Evolutionary conservation across 1,284 basidiomycete species (phyloP).

Genomic region (Butyriboletus appendiculatus): DNA sequence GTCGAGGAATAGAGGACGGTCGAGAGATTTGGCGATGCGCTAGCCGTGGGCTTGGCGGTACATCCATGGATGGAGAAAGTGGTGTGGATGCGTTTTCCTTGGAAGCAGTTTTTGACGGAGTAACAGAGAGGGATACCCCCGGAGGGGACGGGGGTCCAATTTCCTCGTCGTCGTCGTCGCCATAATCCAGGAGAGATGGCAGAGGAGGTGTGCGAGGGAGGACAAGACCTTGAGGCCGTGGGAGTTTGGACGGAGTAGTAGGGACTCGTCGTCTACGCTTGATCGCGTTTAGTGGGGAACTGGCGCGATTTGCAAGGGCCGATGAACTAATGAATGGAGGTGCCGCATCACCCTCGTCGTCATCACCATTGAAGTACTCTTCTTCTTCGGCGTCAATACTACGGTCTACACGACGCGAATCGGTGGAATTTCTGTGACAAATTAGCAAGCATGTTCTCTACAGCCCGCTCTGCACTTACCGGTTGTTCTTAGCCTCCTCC

Average conservation of each 20-base stretch:
- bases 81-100: conserved; percentile 19
- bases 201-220: conserved; percentile 51
- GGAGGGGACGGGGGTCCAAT: conserved; percentile 22
- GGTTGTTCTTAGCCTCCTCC: conserved; percentile 45
- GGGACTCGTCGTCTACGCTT: conserved; percentile 61
- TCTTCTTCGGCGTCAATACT: conserved; percentile 75
- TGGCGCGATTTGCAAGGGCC: conserved; percentile 37
- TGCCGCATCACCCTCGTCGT: conserved; percentile 45
- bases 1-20: conserved; percentile 41
- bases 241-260: conserved; percentile 38
- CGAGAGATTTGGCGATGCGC: conserved; percentile 43
- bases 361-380: conserved; percentile 89
- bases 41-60: conserved; percentile 42
- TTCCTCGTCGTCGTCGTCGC: conserved; percentile 53
- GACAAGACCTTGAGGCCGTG: conserved; percentile 40
- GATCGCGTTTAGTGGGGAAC: conserved; percentile 40
- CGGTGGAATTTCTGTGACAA: conserved; percentile 40
- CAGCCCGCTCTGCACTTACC: conserved; percentile 17
- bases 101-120: conserved; percentile 8
- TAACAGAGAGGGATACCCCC: conserved; percentile 8
- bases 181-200: conserved; percentile 69
- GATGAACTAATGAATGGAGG: conserved; percentile 38
- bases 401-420: conserved; percentile 47
- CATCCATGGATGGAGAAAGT: conserved; percentile 29
- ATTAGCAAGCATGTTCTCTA: conserved; percentile 5